Conservation (phyloP, 768 basidiomycete genomes). For the Tulasnella sp. region DNA sequence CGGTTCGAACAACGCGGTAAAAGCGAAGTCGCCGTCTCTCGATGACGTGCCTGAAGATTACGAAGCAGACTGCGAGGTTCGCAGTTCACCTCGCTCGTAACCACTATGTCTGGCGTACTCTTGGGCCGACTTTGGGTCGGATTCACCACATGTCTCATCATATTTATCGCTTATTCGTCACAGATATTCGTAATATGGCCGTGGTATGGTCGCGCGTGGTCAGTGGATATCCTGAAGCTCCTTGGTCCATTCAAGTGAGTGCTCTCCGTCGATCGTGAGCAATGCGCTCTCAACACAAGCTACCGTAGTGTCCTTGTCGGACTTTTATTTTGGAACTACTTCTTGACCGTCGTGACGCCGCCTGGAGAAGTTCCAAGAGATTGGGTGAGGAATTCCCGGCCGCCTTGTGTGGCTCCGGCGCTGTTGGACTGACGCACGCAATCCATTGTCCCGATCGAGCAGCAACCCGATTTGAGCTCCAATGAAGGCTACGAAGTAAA, state of each 20-base stretch:
- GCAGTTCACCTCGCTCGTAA: neutral
- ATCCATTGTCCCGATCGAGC: constrained; percentile 13
- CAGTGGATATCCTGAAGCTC: constrained; percentile 61
- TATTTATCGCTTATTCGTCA: constrained; percentile 78
- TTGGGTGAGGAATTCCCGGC: constrained; percentile 71
- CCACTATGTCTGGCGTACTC: constrained; percentile 8
- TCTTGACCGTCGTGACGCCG: constrained; percentile 64
- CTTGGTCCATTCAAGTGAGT: constrained; percentile 85
- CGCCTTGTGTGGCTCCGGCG: neutral
- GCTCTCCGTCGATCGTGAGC: neutral
- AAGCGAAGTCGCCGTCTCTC: no score
- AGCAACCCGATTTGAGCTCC: constrained; percentile 62
- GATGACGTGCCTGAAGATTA: neutral
- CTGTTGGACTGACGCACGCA: neutral
- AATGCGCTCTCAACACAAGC: neutral
- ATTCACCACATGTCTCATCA: constrained; percentile 58
- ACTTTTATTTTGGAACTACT: constrained; percentile 81
- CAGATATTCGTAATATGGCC: constrained; percentile 89
- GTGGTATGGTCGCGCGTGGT: constrained; percentile 71
- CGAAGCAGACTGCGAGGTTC: neutral
- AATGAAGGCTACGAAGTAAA: constrained; percentile 80
- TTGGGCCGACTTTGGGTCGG: constrained; percentile 32
- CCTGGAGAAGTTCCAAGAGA: constrained; percentile 68
- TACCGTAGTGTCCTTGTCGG: constrained; percentile 36
- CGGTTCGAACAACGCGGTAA: no score